Evolutionary conservation across 2,329 filamentous ascomycete genomes (phyloP).

Genomic region (Capronia coronata): DNA sequence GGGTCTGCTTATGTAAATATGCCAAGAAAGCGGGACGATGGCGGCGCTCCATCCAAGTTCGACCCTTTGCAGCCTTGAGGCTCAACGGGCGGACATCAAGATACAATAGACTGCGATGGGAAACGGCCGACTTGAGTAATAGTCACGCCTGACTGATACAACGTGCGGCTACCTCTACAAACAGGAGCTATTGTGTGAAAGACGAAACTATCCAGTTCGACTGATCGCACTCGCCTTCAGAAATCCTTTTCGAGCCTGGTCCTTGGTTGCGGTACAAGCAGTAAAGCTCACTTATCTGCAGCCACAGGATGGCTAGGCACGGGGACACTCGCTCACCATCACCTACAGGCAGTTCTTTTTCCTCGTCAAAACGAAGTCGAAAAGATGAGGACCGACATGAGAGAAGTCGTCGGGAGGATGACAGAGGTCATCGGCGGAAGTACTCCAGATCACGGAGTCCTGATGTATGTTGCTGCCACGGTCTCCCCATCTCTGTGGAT

Average conservation of each 20-base stretch:
- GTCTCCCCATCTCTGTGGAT: background rate
- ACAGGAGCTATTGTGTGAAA: too few relatives aligned
- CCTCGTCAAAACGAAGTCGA: slow-evolving; percentile 59
- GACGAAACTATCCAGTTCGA: background rate
- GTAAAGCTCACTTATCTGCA: slow-evolving; percentile 44
- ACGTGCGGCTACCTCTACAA: too few relatives aligned
- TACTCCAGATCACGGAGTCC: slow-evolving; percentile 37
- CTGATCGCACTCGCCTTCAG: background rate
- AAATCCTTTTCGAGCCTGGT: slow-evolving; percentile 14
- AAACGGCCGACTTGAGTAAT: background rate
- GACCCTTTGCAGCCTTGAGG: background rate
- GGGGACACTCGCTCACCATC: slow-evolving; percentile 77
- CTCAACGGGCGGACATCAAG: too few relatives aligned
- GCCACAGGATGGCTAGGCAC: slow-evolving; percentile 51
- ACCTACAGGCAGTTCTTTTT: slow-evolving; percentile 79
- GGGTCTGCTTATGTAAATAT: background rate
- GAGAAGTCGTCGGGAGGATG: slow-evolving; percentile 47
- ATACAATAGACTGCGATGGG: background rate
- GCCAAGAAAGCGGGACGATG: background rate
- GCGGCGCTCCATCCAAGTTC: background rate
- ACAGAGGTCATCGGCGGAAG: slow-evolving; percentile 39
- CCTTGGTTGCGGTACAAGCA: slow-evolving; percentile 28
- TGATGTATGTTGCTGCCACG: slow-evolving; percentile 36
- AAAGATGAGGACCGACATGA: slow-evolving; percentile 50
- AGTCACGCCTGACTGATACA: too few relatives aligned